Conservation (phyloP, 164 flowering plant species). For the Chimonanthus praecox region DNA sequence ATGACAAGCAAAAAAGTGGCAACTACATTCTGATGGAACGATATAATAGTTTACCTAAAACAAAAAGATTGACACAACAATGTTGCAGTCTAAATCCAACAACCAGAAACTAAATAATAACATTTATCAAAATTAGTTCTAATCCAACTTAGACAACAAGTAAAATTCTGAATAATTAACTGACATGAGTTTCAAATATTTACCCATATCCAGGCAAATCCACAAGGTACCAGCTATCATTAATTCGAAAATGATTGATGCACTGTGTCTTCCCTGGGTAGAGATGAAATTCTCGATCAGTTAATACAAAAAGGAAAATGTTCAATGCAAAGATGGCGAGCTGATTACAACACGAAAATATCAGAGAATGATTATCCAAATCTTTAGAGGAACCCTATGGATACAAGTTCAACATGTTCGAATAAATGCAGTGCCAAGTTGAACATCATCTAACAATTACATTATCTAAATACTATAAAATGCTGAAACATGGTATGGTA, state of each 20-base stretch:
- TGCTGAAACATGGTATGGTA: neutral
- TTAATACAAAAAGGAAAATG: neutral
- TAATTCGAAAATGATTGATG: slow-evolving; percentile 90
- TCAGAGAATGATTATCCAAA: neutral
- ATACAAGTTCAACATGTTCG: neutral
- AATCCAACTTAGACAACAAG: neutral
- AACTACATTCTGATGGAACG: no score
- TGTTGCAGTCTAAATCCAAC: neutral
- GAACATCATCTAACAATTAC: no score
- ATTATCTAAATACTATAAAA: neutral
- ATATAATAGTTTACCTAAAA: no score
- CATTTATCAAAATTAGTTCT: neutral
- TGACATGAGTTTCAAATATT: slow-evolving; percentile 3
- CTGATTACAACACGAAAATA: neutral
- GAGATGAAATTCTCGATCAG: neutral
- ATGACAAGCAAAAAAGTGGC: no score
- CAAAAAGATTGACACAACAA: no score
- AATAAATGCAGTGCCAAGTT: no score
- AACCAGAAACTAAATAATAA: neutral
- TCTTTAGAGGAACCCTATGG: neutral
- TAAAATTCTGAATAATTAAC: neutral
- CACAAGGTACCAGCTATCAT: slow-evolving; percentile 89
- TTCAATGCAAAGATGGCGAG: neutral
- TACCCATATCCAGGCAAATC: slow-evolving; percentile 99
- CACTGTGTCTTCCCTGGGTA: slow-evolving; percentile 89